These are phyloP conservation scores for Annulohypoxylon truncatum DNA, from an alignment of 2,329 filamentous ascomycete species.

Conservation along the genomic window DNA sequence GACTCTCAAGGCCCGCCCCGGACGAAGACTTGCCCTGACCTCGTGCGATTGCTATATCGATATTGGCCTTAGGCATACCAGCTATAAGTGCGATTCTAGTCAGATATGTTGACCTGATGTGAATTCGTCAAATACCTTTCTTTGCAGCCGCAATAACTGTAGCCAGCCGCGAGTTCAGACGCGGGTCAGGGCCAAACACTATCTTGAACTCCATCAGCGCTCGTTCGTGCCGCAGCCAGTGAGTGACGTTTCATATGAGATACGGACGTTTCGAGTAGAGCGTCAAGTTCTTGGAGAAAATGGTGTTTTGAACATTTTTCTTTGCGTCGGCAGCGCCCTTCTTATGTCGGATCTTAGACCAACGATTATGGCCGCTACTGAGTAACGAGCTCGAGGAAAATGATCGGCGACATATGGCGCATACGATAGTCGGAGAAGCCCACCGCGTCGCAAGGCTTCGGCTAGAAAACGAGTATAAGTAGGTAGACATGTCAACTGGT, in stretches of 20 bases:
- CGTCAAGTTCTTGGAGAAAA: slow-evolving; percentile 78
- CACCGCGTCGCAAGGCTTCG: slow-evolving; percentile 28
- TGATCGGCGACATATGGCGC: slow-evolving; percentile 60
- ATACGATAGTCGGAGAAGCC: slow-evolving; percentile 49
- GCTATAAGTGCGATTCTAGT: slow-evolving; percentile 54
- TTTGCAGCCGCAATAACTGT: slow-evolving; percentile 80
- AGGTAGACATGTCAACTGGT: slow-evolving; percentile 34
- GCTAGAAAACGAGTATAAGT: slow-evolving; percentile 25
- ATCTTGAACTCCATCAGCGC: slow-evolving; percentile 22
- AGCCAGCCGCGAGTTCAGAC: slow-evolving; percentile 80
- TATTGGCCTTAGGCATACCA: slow-evolving; percentile 83
- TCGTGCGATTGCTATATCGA: slow-evolving; percentile 86
- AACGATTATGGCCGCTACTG: slow-evolving; percentile 85
- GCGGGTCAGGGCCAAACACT: slow-evolving; percentile 82
- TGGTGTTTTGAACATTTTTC: slow-evolving; percentile 77
- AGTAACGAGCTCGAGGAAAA: slow-evolving; percentile 59
- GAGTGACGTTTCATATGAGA: not conserved
- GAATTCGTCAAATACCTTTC: slow-evolving; percentile 66
- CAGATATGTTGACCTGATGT: slow-evolving; percentile 34
- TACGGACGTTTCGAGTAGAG: slow-evolving; percentile 77
- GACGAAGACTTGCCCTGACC: slow-evolving; percentile 85
- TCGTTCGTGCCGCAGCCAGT: slow-evolving; percentile 22
- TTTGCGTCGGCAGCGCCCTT: slow-evolving; percentile 87
- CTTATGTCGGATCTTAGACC: slow-evolving; percentile 96
- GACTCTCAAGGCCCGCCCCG: slow-evolving; percentile 79